Conservation (phyloP, 768 basidiomycete genomes). For the Trametes coccinea region DNA sequence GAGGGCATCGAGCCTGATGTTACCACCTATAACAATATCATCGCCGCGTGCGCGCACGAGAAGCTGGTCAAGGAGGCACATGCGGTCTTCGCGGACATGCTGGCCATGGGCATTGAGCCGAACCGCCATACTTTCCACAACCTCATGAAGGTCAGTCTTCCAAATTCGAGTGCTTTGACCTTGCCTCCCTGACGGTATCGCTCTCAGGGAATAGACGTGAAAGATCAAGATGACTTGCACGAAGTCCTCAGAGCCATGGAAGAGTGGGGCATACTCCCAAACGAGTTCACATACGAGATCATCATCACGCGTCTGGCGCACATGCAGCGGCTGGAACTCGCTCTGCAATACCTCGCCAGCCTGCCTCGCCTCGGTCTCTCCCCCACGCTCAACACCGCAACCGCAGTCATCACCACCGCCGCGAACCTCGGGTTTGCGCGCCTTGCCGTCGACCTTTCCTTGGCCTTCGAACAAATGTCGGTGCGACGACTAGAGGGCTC, state of each 20-base stretch:
- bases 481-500: conserved; percentile 51
- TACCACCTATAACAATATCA: conserved; percentile 56
- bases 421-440: conserved; percentile 56
- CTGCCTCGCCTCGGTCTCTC: conserved; percentile 55
- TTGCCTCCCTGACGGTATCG: not conserved
- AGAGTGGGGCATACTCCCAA: conserved; percentile 47
- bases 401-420: conserved; percentile 54
- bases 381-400: conserved; percentile 50
- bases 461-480: conserved; percentile 56
- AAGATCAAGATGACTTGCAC: not conserved
- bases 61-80: conserved; percentile 52
- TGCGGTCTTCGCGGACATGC: conserved; percentile 74
- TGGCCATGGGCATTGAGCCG: conserved; percentile 47
- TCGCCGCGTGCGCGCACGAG: conserved; percentile 48
- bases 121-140: conserved; percentile 55
- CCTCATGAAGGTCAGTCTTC: conserved; percentile 53
- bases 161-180: not conserved
- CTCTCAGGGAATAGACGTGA: not conserved
- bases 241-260: conserved; percentile 58
- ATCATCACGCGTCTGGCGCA: conserved; percentile 50
- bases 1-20: conserved; percentile 53
- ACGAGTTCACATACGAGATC: conserved; percentile 51
- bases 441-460: conserved; percentile 72
- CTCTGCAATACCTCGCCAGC: conserved; percentile 58
- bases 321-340: conserved; percentile 61